phyloP scores from a whole-genome alignment of 148 eudicot genomes.

The Fallopia convolvulus region DNA sequence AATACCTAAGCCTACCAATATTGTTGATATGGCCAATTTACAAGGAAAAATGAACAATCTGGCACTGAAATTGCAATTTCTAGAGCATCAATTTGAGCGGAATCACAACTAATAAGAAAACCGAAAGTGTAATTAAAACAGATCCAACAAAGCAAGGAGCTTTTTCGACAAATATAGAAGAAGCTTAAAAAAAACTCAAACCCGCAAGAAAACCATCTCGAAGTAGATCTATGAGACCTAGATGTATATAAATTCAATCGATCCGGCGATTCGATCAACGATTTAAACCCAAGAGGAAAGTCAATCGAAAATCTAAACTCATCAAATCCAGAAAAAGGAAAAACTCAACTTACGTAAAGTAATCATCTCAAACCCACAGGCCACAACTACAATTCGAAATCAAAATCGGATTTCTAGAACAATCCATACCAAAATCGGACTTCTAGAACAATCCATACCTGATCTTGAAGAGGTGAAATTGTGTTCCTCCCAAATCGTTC shows the following conservation, averaged over 20 bases:
- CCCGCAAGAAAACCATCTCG: neutral
- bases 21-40: neutral
- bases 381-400: conserved; percentile 3
- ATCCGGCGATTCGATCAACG: neutral
- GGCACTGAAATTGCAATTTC: neutral
- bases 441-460: neutral
- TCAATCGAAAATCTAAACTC: neutral
- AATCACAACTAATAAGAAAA: neutral
- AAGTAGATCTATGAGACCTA: conserved; percentile 13
- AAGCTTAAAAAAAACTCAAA: neutral
- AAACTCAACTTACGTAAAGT: neutral
- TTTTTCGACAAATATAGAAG: neutral
- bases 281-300: neutral
- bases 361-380: neutral
- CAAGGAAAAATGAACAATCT: neutral
- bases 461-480: conserved; percentile 14
- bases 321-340: neutral
- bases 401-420: neutral
- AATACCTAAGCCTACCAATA: neutral
- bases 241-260: neutral
- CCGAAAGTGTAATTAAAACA: neutral
- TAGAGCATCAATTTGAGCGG: neutral
- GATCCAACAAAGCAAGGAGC: neutral
- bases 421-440: neutral
- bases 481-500: neutral